Evolutionary conservation across 176 grass and related monocot genomes (phyloP).

Genomic region (Lolium rigidum): DNA sequence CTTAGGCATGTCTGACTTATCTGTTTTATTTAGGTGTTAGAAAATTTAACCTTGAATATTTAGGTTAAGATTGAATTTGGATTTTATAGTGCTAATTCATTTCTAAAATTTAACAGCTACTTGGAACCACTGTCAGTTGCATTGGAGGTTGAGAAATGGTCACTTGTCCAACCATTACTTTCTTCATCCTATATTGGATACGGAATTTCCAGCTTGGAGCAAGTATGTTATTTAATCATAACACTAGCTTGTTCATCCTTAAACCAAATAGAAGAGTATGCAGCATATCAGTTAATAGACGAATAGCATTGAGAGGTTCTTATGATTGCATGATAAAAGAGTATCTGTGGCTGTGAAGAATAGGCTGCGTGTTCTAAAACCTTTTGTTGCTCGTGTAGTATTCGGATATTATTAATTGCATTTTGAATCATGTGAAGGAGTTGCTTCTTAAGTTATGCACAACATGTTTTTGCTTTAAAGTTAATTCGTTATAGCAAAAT

Average conservation of each 20-base stretch:
- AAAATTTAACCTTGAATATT: background rate
- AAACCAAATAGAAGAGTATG: constrained; percentile 1
- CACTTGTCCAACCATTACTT: constrained; percentile 90
- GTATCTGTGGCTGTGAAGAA: constrained; percentile 10
- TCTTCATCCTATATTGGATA: constrained; percentile 99
- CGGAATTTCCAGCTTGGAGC: constrained; percentile 92
- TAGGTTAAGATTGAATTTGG: background rate
- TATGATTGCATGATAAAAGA: constrained; percentile 7
- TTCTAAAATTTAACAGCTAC: constrained; percentile 62
- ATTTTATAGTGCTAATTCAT: constrained; percentile 24
- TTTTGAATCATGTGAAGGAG: constrained; percentile 18
- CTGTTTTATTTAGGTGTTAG: background rate
- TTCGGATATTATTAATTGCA: background rate
- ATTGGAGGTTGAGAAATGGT: constrained; percentile 92
- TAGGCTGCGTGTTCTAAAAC: constrained; percentile 14
- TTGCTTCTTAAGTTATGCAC: constrained; percentile 14
- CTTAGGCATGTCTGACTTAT: constrained; percentile 1
- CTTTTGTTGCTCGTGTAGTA: background rate
- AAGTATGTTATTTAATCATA: constrained; percentile 61
- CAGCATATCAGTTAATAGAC: background rate
- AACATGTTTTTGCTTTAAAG: background rate
- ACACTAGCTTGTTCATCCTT: constrained; percentile 25
- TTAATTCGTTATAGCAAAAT: constrained; percentile 6
- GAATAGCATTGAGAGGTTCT: constrained; percentile 13
- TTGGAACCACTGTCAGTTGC: constrained; percentile 91